These are phyloP conservation scores for Emmonsia crescens DNA, from an alignment of 2,329 filamentous ascomycete genomes.

Conservation along the genomic window DNA sequence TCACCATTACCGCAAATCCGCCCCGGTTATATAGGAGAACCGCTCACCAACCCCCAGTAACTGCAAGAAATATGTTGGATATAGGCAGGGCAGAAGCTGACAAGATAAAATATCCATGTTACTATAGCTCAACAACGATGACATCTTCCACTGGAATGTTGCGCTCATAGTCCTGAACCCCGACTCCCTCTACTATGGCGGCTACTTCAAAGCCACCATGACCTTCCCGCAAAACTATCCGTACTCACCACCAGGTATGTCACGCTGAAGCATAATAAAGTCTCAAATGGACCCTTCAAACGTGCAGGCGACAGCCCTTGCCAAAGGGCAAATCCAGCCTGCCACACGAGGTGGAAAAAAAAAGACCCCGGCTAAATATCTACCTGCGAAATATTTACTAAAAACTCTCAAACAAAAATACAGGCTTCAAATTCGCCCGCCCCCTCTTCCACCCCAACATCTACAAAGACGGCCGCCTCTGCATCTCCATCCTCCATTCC, in stretches of 20 bases:
- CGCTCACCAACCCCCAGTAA: too few relatives aligned
- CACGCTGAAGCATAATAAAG: background rate
- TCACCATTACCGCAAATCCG: background rate
- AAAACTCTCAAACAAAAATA: background rate
- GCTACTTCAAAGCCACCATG: slow-evolving; percentile 86
- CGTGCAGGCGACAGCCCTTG: background rate
- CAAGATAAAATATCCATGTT: background rate
- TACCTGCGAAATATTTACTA: background rate
- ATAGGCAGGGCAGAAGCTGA: background rate
- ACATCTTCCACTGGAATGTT: slow-evolving; percentile 77
- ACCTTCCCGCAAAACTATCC: slow-evolving; percentile 82
- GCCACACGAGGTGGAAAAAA: too few relatives aligned
- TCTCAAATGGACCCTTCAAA: background rate
- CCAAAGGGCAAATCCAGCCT: background rate
- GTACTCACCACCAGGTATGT: slow-evolving; percentile 61
- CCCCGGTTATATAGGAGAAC: background rate
- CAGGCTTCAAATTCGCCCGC: slow-evolving; percentile 69
- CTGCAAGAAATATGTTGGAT: background rate
- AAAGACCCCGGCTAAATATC: background rate
- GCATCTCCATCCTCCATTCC: slow-evolving; percentile 90
- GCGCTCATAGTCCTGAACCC: slow-evolving; percentile 87
- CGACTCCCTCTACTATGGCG: slow-evolving; percentile 83
- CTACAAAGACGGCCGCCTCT: slow-evolving; percentile 79
- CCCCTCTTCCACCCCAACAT: slow-evolving; percentile 89
- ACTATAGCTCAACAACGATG: slow-evolving; percentile 61